Evolutionary conservation across 108 stramenopile genomes (phyloP).

Genomic region (Aurantiochytrium sp.): DNA sequence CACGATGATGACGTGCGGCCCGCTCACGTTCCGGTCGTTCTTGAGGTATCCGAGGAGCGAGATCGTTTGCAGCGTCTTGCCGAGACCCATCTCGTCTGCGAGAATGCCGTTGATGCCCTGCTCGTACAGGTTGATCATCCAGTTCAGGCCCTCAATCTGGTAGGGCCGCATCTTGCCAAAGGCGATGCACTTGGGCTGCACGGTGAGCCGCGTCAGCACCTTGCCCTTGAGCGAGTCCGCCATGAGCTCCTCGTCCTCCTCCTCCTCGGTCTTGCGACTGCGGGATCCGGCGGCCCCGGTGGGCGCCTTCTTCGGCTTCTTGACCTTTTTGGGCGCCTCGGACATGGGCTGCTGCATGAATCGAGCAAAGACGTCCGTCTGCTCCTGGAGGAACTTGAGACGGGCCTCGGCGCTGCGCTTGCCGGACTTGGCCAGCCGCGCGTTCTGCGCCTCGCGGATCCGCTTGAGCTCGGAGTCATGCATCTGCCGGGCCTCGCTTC

Average conservation of each 20-base stretch:
- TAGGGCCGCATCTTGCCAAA: conserved; percentile 90
- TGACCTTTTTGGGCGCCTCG: conserved; percentile 52
- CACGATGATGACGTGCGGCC: conserved; percentile 72
- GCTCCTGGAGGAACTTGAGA: conserved; percentile 83
- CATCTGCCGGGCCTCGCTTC: neutral
- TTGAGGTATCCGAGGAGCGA: conserved; percentile 84
- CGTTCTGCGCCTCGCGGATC: conserved; percentile 30
- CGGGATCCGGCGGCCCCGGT: neutral
- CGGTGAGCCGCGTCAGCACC: conserved; percentile 73
- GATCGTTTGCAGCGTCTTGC: conserved; percentile 91
- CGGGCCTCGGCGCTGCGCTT: conserved; percentile 74
- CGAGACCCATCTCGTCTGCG: conserved; percentile 94
- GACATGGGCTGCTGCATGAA: conserved; percentile 56
- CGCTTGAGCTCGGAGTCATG: neutral
- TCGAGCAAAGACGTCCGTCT: conserved; percentile 96
- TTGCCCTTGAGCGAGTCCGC: conserved; percentile 70
- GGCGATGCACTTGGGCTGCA: conserved; percentile 78
- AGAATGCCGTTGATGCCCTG: conserved; percentile 97
- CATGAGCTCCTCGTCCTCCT: conserved; percentile 91
- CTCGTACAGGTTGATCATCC: conserved; percentile 97
- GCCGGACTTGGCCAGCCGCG: conserved; percentile 39
- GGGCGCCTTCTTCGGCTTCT: conserved; percentile 43
- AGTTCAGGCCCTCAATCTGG: conserved; percentile 98
- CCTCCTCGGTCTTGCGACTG: conserved; percentile 81
- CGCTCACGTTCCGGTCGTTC: conserved; percentile 59